These are phyloP conservation scores for Saccharomyces hybrid DNA, from an alignment of 1,139 yeast species.

Conservation along the genomic window DNA sequence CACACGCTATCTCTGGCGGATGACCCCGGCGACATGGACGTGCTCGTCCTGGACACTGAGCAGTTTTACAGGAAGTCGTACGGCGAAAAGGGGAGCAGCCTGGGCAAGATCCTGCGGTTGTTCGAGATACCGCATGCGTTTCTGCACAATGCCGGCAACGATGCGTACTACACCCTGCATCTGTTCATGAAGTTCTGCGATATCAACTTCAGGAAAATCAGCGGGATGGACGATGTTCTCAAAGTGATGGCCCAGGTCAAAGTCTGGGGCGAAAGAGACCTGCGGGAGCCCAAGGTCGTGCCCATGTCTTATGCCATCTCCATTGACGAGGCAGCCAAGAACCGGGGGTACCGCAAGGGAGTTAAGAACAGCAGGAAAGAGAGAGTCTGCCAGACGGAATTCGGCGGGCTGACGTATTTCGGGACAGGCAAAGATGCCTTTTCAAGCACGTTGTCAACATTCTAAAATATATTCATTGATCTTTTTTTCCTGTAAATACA, in stretches of 20 bases:
- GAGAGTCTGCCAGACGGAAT: slow-evolving; percentile 28
- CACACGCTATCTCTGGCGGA: background rate
- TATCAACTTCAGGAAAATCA: slow-evolving; percentile 39
- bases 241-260: slow-evolving; percentile 16
- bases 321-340: slow-evolving; percentile 12
- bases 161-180: slow-evolving; percentile 60
- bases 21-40: background rate
- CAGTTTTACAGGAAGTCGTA: slow-evolving; percentile 40
- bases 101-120: slow-evolving; percentile 45
- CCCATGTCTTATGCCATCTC: slow-evolving; percentile 28
- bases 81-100: slow-evolving; percentile 40
- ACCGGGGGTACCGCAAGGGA: slow-evolving; percentile 1
- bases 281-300: slow-evolving; percentile 23
- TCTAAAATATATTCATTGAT: background rate
- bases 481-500: background rate
- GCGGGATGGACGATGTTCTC: slow-evolving; percentile 29
- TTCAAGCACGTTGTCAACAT: slow-evolving; percentile 7
- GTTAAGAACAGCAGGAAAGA: slow-evolving; percentile 13
- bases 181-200: slow-evolving; percentile 49
- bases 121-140: slow-evolving; percentile 54
- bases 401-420: slow-evolving; percentile 27
- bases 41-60: slow-evolving; percentile 45
- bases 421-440: slow-evolving; percentile 15
- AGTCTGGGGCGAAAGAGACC: slow-evolving; percentile 21
- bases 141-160: slow-evolving; percentile 77